Evolutionary conservation across 192 early-diverging fungal species (phyloP).

Genomic region (Rhizophagus sp.): DNA sequence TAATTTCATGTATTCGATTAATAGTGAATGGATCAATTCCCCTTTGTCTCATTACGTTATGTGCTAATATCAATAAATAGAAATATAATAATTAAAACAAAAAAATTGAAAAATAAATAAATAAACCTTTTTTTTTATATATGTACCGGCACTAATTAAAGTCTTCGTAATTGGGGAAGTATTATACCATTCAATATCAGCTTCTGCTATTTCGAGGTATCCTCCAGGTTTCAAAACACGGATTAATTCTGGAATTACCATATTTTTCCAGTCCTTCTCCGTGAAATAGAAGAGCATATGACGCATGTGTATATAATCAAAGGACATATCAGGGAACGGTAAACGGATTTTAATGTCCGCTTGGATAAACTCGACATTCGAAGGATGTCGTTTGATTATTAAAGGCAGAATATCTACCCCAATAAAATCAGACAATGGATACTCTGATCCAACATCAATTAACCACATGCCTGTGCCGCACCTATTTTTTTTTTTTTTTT

Average conservation of each 20-base stretch:
- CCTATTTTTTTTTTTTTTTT: not conserved
- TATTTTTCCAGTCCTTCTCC: not conserved
- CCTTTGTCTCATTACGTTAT: not conserved
- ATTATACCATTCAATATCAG: not conserved
- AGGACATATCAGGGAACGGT: not conserved
- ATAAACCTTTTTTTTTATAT: not conserved
- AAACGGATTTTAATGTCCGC: not conserved
- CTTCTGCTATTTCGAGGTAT: not conserved
- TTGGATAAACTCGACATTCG: not conserved
- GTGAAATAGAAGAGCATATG: not conserved
- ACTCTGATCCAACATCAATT: not conserved
- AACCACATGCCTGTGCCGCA: not conserved
- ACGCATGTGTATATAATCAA: not conserved
- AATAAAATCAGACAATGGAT: not conserved
- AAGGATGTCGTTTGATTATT: not conserved
- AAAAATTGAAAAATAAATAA: not conserved
- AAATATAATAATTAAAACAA: not conserved
- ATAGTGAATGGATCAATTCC: not conserved
- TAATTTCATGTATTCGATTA: not conserved
- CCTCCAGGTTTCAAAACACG: not conserved
- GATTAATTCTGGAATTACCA: not conserved
- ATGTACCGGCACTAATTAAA: not conserved
- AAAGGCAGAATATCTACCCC: not conserved
- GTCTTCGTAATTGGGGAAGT: not conserved
- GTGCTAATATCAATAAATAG: not conserved